Conservation (phyloP, 208 protist species). For the Leishmania gerbilli region DNA sequence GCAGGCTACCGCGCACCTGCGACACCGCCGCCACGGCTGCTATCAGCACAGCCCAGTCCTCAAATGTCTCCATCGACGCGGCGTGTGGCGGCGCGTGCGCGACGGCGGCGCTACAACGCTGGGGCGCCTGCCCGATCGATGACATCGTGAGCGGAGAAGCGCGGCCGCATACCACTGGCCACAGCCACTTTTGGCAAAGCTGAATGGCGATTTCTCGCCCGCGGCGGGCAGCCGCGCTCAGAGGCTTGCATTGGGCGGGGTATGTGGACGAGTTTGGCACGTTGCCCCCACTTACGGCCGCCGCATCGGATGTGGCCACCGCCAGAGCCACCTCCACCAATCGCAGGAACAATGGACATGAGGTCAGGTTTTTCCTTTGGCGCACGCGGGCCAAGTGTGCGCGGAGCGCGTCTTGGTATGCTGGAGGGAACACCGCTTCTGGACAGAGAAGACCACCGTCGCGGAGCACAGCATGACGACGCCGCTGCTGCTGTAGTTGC, state of each 20-base stretch:
- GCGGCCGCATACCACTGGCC: conserved; percentile 26
- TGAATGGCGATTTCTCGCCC: conserved; percentile 14
- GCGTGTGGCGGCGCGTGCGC: not conserved
- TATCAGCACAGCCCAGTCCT: conserved; percentile 30
- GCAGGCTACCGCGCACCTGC: conserved; percentile 11
- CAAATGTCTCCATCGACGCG: not conserved
- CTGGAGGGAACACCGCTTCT: conserved; percentile 13
- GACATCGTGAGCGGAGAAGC: not conserved
- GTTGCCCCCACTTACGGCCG: not conserved
- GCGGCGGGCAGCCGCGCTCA: not conserved
- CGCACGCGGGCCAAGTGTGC: conserved; percentile 20
- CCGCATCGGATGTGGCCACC: not conserved
- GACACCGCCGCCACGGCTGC: conserved; percentile 21
- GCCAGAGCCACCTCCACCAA: conserved; percentile 47
- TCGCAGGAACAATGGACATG: conserved; percentile 47
- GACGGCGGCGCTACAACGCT: not conserved
- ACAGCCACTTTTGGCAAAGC: conserved; percentile 26
- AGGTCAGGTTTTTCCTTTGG: conserved; percentile 39
- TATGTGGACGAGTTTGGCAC: too few relatives aligned
- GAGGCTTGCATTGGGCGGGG: not conserved
- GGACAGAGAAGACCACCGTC: conserved; percentile 26
- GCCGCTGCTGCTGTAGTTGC: not conserved
- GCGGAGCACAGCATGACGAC: not conserved
- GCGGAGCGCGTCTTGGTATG: conserved; percentile 27
- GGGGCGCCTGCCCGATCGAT: not conserved